Conservation (phyloP, 2,329 filamentous ascomycete species). For the Hirsutella thompsonii region DNA sequence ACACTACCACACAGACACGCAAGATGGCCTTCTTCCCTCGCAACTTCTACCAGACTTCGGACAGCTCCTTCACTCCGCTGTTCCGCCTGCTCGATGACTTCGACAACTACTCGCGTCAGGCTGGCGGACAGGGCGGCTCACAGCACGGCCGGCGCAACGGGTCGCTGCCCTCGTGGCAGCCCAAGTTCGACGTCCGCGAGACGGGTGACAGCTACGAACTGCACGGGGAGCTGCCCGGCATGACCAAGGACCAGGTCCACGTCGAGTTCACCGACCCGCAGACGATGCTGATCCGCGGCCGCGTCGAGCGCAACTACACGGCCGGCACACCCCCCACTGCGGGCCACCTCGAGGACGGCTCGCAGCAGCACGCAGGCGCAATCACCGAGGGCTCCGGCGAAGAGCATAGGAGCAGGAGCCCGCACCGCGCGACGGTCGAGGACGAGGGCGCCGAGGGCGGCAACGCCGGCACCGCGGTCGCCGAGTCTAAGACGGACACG, state of each 20-base stretch:
- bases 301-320: conserved; percentile 50
- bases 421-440: conserved; percentile 51
- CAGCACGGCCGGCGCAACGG: conserved; percentile 10
- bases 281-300: conserved; percentile 59
- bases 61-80: conserved; percentile 43
- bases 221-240: conserved; percentile 66
- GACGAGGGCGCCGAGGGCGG: conserved; percentile 34
- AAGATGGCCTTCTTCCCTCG: conserved; percentile 51
- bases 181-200: conserved; percentile 70
- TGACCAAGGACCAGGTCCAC: conserved; percentile 59
- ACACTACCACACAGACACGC: conserved; percentile 12
- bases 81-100: conserved; percentile 54
- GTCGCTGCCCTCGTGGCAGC: conserved; percentile 46
- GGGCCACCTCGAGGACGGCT: conserved; percentile 33
- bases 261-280: conserved; percentile 71
- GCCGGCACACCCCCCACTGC: conserved; percentile 36
- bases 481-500: conserved; percentile 13
- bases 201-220: conserved; percentile 57
- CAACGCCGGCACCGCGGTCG: conserved; percentile 9
- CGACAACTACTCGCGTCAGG: conserved; percentile 38
- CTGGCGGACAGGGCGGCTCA: conserved; percentile 11
- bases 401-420: too few species aligned
- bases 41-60: conserved; percentile 30
- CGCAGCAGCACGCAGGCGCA: conserved; percentile 17
- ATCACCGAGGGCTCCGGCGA: conserved; percentile 22